Percentiles rank a stretch among this genome's conserved stretches.
These are phyloP conservation scores for Fonsecaea monophora DNA, from an alignment of 2,329 filamentous ascomycete species.

Conservation along the genomic window DNA sequence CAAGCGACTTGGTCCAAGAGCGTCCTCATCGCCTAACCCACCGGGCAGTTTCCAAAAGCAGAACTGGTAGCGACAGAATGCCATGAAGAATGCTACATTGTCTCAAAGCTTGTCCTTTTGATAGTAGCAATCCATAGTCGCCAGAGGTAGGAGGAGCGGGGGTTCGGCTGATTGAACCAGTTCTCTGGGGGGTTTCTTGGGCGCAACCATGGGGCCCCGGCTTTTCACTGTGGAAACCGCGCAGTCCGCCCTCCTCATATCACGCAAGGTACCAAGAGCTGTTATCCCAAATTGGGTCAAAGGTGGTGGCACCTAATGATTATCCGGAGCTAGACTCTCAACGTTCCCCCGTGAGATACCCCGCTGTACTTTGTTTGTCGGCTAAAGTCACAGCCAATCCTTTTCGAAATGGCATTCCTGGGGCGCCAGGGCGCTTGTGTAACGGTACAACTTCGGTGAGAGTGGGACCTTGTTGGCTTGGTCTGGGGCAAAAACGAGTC, in stretches of 20 bases:
- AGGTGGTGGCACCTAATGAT: not conserved
- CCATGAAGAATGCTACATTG: not conserved
- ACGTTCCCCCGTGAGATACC: not conserved
- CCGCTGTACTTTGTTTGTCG: not conserved
- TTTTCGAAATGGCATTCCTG: not conserved
- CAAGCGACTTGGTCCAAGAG: not conserved
- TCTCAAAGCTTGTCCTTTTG: not conserved
- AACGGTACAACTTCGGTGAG: not conserved
- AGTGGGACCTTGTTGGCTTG: not conserved
- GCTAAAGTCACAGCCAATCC: not conserved
- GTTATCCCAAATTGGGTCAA: not conserved
- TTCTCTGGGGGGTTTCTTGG: not conserved
- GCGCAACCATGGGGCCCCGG: not conserved
- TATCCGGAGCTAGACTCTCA: not conserved
- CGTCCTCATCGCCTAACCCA: not conserved
- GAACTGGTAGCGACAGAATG: not conserved
- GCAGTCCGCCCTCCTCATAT: not conserved
- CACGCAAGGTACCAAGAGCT: not conserved
- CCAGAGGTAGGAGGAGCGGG: not conserved
- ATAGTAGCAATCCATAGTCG: not conserved
- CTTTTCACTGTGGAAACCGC: not conserved
- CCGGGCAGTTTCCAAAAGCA: slow-evolving; percentile 1
- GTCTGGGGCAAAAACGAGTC: not conserved
- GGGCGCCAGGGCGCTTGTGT: not conserved
- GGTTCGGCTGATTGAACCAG: not conserved